Conservation (phyloP, 805 yeast species). For the Saccharomycopsis fodiens region DNA sequence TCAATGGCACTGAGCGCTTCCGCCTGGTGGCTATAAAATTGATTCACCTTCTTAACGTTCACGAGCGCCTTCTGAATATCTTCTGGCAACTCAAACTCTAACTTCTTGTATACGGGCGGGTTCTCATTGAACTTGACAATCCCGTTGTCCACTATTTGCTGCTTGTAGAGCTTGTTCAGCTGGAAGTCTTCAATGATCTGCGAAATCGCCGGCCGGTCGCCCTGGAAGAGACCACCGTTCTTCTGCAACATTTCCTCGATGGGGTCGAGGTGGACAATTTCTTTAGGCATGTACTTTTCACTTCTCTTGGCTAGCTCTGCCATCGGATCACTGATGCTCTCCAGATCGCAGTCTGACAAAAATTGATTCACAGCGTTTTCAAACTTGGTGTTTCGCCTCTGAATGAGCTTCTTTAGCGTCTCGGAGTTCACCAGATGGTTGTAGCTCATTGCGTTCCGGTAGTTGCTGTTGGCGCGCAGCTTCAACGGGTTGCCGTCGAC, state of each 20-base stretch:
- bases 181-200: conserved; percentile 44
- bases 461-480: conserved; percentile 39
- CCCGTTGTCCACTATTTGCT: conserved; percentile 54
- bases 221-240: conserved; percentile 1
- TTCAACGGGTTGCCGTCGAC: conserved; percentile 53
- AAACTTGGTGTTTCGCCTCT: conserved; percentile 50
- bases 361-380: conserved; percentile 31
- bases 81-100: conserved; percentile 41
- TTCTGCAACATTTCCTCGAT: conserved; percentile 44
- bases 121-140: conserved; percentile 37
- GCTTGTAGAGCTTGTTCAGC: conserved; percentile 42
- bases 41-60: conserved; percentile 38
- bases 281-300: conserved; percentile 37
- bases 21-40: conserved; percentile 76
- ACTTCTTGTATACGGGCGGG: conserved; percentile 36
- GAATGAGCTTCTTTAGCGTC: conserved; percentile 48
- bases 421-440: conserved; percentile 11
- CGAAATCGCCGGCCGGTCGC: conserved; percentile 37
- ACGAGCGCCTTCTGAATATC: conserved; percentile 46
- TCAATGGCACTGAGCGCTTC: conserved; percentile 59
- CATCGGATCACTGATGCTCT: conserved; percentile 34
- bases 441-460: conserved; percentile 43
- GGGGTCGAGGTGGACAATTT: conserved; percentile 50
- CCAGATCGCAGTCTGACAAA: conserved; percentile 27
- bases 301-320: conserved; percentile 32